phyloP scores from a whole-genome alignment of 2,329 filamentous ascomycete species.

The Endoconidiophora polonica region DNA sequence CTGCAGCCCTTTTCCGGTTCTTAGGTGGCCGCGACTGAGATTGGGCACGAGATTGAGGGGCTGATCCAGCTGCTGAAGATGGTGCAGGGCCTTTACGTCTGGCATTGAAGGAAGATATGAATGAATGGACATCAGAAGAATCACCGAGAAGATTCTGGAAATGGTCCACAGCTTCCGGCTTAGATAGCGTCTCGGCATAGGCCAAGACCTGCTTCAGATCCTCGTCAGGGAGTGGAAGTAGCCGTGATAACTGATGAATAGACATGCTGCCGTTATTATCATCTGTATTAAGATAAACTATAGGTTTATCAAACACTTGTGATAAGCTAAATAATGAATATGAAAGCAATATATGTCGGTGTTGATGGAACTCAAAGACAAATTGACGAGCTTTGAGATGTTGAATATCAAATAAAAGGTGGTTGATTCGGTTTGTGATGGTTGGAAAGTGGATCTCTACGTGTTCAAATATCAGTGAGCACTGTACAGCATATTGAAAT shows the following conservation, averaged over 20 bases:
- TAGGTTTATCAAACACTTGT: no score
- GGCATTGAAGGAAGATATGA: conserved; percentile 67
- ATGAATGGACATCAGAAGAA: conserved; percentile 58
- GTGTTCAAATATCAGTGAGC: no score
- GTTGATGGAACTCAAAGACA: neutral
- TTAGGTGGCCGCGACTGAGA: conserved; percentile 12
- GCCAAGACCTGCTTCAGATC: conserved; percentile 72
- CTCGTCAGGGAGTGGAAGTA: conserved; percentile 72
- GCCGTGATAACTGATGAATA: conserved; percentile 51
- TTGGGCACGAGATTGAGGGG: conserved; percentile 12
- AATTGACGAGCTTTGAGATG: neutral
- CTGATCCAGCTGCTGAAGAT: conserved; percentile 12
- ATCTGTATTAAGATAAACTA: no score
- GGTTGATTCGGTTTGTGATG: neutral
- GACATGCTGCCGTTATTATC: conserved; percentile 27
- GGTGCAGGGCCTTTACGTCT: conserved; percentile 30
- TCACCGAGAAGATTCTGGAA: conserved; percentile 80
- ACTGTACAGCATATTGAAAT: no score
- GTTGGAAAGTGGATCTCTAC: neutral
- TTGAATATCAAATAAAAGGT: neutral
- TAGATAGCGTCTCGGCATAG: conserved; percentile 63
- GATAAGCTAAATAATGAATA: no score
- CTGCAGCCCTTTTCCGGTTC: neutral
- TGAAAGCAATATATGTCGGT: neutral
- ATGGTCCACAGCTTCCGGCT: conserved; percentile 63